These are phyloP conservation scores for Fragosphaeria purpurea DNA, from an alignment of 2,329 filamentous ascomycete species.

Conservation along the genomic window DNA sequence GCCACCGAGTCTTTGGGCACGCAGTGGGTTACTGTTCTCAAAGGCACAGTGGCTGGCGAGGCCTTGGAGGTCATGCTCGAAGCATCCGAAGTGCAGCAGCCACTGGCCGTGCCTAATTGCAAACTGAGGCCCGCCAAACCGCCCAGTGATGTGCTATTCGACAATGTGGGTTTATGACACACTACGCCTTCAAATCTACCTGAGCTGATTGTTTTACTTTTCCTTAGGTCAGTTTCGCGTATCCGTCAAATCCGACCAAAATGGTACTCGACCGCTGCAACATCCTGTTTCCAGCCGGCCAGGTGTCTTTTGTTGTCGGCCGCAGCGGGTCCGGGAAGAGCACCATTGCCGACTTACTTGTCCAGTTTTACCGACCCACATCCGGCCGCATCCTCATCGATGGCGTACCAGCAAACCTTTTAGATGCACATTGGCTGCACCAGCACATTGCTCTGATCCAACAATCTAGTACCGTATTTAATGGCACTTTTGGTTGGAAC, in stretches of 20 bases:
- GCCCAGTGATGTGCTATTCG: slow-evolving; percentile 58
- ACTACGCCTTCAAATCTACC: too few relatives aligned
- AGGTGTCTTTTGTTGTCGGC: slow-evolving; percentile 74
- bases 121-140: slow-evolving; percentile 31
- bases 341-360: slow-evolving; percentile 69
- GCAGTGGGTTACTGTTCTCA: slow-evolving; percentile 66
- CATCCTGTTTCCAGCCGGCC: slow-evolving; percentile 61
- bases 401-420: slow-evolving; percentile 44
- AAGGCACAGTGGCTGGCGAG: slow-evolving; percentile 64
- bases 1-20: slow-evolving; percentile 65
- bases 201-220: too few relatives aligned
- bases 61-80: slow-evolving; percentile 32
- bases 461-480: slow-evolving; percentile 72
- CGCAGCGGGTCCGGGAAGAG: slow-evolving; percentile 88
- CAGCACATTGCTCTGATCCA: slow-evolving; percentile 72
- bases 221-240: slow-evolving; percentile 65
- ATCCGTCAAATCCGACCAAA: slow-evolving; percentile 58
- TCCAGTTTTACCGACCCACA: slow-evolving; percentile 62
- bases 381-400: slow-evolving; percentile 62
- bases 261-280: slow-evolving; percentile 50
- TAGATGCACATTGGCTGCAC: slow-evolving; percentile 65
- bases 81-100: too few relatives aligned
- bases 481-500: slow-evolving; percentile 69
- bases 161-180: slow-evolving; percentile 41
- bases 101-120: background rate